These are phyloP conservation scores for Hyaloperonospora brassicae DNA, from an alignment of 352 stramenopile species.

Conservation along the genomic window DNA sequence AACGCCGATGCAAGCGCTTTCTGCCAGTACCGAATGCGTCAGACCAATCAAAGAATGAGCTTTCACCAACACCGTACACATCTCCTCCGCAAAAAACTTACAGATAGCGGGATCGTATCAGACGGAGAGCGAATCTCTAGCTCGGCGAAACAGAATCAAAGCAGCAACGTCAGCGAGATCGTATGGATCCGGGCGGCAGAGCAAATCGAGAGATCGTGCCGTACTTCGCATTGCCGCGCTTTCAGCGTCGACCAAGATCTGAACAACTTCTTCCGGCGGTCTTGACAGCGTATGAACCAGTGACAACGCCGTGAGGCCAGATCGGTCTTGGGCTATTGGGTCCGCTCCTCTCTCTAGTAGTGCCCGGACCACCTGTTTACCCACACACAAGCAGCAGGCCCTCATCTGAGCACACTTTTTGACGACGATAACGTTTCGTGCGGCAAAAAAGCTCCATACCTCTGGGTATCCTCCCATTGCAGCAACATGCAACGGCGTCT, in stretches of 20 bases:
- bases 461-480: constrained; percentile 58
- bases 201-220: constrained; percentile 3
- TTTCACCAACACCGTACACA: neutral
- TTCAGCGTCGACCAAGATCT: constrained; percentile 47
- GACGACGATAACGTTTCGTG: neutral
- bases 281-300: constrained; percentile 58
- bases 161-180: constrained; percentile 5
- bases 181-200: neutral
- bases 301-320: constrained; percentile 58
- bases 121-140: constrained; percentile 17
- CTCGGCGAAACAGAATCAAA: constrained; percentile 3
- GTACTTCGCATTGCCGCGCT: constrained; percentile 21
- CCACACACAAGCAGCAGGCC: constrained; percentile 4
- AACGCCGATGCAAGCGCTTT: constrained; percentile 42
- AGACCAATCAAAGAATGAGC: constrained; percentile 1
- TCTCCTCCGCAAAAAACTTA: constrained; percentile 7
- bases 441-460: constrained; percentile 14
- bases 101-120: constrained; percentile 15
- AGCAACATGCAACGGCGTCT: constrained; percentile 63
- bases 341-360: constrained; percentile 49
- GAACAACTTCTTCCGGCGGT: constrained; percentile 55
- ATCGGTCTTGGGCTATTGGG: constrained; percentile 39
- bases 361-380: constrained; percentile 34
- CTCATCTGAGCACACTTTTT: constrained; percentile 3
- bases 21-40: constrained; percentile 9